Evolutionary conservation across 2,329 filamentous ascomycete genomes (phyloP).

Genomic region (Drechslerella dactyloides): DNA sequence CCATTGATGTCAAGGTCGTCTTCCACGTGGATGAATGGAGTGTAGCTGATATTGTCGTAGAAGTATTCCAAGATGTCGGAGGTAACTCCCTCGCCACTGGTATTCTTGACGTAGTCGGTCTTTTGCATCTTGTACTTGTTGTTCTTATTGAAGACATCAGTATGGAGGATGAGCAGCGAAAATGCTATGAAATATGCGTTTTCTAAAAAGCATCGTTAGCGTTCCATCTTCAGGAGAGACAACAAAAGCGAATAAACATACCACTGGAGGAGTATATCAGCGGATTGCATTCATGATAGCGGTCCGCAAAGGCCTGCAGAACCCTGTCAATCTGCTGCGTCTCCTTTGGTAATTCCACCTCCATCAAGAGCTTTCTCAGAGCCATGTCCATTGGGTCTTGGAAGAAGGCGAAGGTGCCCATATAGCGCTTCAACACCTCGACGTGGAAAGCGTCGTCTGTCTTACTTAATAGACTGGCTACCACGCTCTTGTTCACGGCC

Average conservation of each 20-base stretch:
- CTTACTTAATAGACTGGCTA: conserved; percentile 84
- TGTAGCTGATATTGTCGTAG: conserved; percentile 98
- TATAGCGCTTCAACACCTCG: conserved; percentile 87
- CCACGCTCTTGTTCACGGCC: conserved; percentile 76
- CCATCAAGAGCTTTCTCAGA: conserved; percentile 90
- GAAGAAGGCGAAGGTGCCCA: conserved; percentile 93
- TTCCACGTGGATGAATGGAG: conserved; percentile 96
- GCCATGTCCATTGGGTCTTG: conserved; percentile 98
- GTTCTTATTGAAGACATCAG: conserved; percentile 99
- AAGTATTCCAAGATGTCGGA: conserved; percentile 94
- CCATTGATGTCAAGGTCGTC: conserved; percentile 83
- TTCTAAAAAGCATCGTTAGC: conserved; percentile 61
- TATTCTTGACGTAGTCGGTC: conserved; percentile 92
- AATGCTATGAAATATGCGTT: conserved; percentile 99
- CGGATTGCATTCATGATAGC: conserved; percentile 97
- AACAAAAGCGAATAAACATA: conserved; percentile 55
- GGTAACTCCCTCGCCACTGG: conserved; percentile 86
- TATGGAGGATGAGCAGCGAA: conserved; percentile 92
- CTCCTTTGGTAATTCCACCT: conserved; percentile 93
- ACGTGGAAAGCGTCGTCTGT: conserved; percentile 82
- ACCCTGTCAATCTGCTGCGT: conserved; percentile 97
- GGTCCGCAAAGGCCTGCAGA: conserved; percentile 89
- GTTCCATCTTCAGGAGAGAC: conserved; percentile 1
- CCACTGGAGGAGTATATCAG: conserved; percentile 84
- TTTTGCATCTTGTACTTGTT: conserved; percentile 99